These are phyloP conservation scores for Medicago ruthenica DNA, from an alignment of 306 rosid genomes.

Conservation along the genomic window DNA sequence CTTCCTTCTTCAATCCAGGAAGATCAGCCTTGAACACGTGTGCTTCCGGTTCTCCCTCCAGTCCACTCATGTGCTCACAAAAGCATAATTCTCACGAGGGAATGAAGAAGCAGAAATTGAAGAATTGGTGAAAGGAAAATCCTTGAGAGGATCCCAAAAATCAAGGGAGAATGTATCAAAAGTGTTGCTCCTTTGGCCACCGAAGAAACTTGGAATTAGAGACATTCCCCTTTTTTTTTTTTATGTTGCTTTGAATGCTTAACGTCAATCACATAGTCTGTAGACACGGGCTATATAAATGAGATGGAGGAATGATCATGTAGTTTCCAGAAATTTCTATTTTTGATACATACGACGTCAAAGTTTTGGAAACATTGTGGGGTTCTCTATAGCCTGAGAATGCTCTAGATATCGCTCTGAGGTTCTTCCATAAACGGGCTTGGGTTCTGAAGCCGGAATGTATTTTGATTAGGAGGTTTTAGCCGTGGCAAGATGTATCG, in stretches of 20 bases:
- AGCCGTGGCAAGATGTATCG: too few species aligned
- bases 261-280: neutral
- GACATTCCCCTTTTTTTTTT: neutral
- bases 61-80: constrained; percentile 41
- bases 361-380: too few species aligned
- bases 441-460: too few species aligned
- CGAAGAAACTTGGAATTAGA: neutral
- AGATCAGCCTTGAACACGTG: constrained; percentile 54
- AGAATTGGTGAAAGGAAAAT: neutral
- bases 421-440: too few species aligned
- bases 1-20: constrained; percentile 50
- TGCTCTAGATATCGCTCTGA: too few species aligned
- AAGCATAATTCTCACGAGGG: constrained; percentile 39
- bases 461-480: too few species aligned
- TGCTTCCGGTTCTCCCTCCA: constrained; percentile 60
- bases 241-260: neutral
- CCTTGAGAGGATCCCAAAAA: neutral
- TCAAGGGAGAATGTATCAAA: neutral
- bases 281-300: neutral
- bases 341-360: too few species aligned
- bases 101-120: constrained; percentile 34
- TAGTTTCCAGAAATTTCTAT: neutral
- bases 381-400: too few species aligned
- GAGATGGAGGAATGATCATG: neutral
- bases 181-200: neutral